Evolutionary conservation across 495 filamentous ascomycete genomes (phyloP).

Genomic region (Hypoxylon cercidicola): DNA sequence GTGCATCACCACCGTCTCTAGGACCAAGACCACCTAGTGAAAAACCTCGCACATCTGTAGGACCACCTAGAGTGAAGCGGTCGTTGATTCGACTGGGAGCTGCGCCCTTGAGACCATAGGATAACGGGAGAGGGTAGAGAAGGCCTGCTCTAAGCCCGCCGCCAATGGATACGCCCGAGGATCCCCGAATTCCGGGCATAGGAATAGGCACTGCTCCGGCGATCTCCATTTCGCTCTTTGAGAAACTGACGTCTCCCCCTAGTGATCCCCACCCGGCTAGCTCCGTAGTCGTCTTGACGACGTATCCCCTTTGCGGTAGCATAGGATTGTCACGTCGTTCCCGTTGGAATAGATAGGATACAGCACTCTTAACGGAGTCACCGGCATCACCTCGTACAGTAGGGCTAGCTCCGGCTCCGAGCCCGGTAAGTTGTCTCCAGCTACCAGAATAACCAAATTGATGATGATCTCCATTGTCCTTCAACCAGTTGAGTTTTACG

Average conservation of each 20-base stretch:
- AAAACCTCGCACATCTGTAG: slow-evolving; percentile 94
- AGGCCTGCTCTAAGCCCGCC: slow-evolving; percentile 64
- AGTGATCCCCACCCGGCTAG: slow-evolving; percentile 87
- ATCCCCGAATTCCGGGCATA: slow-evolving; percentile 70
- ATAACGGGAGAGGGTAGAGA: slow-evolving; percentile 64
- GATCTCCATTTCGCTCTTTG: slow-evolving; percentile 85
- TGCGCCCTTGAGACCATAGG: slow-evolving; percentile 67
- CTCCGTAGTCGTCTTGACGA: slow-evolving; percentile 79
- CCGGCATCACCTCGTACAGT: slow-evolving; percentile 86
- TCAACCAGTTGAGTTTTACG: slow-evolving; percentile 77
- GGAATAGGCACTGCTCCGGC: slow-evolving; percentile 77
- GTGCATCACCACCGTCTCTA: slow-evolving; percentile 81
- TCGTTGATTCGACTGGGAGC: slow-evolving; percentile 85
- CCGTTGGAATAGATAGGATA: slow-evolving; percentile 81
- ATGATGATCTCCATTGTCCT: slow-evolving; percentile 69
- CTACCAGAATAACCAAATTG: slow-evolving; percentile 80
- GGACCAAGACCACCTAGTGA: slow-evolving; percentile 88
- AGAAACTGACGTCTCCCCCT: slow-evolving; percentile 89
- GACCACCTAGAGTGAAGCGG: slow-evolving; percentile 93
- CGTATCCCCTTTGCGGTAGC: slow-evolving; percentile 82
- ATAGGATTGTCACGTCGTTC: slow-evolving; percentile 84
- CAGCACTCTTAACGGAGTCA: slow-evolving; percentile 86
- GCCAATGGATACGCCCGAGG: slow-evolving; percentile 73
- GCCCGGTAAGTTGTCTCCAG: slow-evolving; percentile 88
- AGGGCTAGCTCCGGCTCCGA: slow-evolving; percentile 77